Evolutionary conservation across 345 rosid genomes (phyloP).

Genomic region (Physaria fendleri): DNA sequence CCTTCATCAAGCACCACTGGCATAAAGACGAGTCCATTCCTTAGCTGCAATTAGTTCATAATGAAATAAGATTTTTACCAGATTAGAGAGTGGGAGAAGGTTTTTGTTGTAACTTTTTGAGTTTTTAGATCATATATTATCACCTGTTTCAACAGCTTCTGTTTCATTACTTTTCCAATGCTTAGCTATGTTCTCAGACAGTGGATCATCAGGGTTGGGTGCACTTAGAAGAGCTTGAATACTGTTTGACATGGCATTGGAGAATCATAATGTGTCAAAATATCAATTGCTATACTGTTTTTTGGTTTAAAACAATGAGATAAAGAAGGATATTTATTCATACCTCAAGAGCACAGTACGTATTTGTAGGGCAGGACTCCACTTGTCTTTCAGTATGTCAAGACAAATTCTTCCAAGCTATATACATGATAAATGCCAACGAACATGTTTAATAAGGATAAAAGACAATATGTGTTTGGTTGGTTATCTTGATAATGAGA

Average conservation of each 20-base stretch:
- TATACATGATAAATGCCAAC: conserved; percentile 1
- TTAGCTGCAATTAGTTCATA: conserved; percentile 66
- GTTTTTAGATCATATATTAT: neutral
- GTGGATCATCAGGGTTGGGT: conserved; percentile 98
- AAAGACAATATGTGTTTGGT: neutral
- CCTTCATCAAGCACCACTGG: conserved; percentile 69
- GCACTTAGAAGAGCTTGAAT: conserved; percentile 98
- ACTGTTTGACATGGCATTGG: conserved; percentile 2
- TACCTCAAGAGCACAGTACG: conserved; percentile 96
- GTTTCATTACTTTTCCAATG: conserved; percentile 92
- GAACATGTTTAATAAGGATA: neutral
- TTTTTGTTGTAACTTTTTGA: neutral
- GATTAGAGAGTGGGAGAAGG: neutral
- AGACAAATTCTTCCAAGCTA: conserved; percentile 99
- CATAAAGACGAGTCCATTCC: conserved; percentile 96
- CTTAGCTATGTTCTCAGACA: conserved; percentile 96
- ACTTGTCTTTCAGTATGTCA: conserved; percentile 96
- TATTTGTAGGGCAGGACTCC: conserved; percentile 99
- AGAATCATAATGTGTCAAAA: neutral
- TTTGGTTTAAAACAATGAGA: neutral
- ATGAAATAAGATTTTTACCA: neutral
- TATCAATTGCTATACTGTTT: neutral
- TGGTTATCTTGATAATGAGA: neutral
- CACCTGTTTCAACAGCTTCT: conserved; percentile 38
- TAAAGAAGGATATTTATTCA: neutral